phyloP scores from a whole-genome alignment of 306 rosid species.

The Rosa chinensis region DNA sequence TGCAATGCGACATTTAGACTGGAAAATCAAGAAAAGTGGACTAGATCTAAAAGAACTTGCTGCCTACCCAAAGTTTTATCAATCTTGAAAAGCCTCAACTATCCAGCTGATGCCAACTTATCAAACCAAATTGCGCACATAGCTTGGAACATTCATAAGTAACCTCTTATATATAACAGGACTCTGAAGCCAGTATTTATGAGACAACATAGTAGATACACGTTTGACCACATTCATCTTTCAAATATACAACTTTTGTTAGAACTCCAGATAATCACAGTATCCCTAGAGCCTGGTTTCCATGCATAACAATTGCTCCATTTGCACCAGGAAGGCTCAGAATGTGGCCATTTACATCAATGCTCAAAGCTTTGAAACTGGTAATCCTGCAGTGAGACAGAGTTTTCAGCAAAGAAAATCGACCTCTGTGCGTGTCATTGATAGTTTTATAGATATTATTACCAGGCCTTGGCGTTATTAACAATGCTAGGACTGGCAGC shows the following conservation, averaged over 20 bases:
- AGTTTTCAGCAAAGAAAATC: background rate
- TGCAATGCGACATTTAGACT: background rate
- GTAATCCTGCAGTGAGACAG: conserved; percentile 48
- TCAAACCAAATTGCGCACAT: background rate
- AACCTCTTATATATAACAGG: background rate
- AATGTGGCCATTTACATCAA: conserved; percentile 16
- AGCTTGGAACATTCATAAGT: background rate
- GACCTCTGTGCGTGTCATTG: background rate
- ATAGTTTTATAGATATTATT: conserved; percentile 8
- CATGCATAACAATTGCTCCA: conserved; percentile 16
- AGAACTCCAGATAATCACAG: conserved; percentile 3
- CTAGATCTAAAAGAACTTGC: background rate
- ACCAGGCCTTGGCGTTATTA: conserved; percentile 83
- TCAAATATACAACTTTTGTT: conserved; percentile 22
- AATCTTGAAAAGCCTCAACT: background rate
- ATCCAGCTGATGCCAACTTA: background rate
- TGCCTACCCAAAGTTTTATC: background rate
- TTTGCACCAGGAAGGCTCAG: conserved; percentile 30
- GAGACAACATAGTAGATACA: background rate
- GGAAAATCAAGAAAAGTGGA: background rate
- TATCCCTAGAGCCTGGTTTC: conserved; percentile 24
- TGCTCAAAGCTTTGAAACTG: conserved; percentile 65
- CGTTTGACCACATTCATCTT: background rate
- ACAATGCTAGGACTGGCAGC: conserved; percentile 98
- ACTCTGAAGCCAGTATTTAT: background rate